Evolutionary conservation across 352 stramenopile genomes (phyloP).

Genomic region (Pythium guiyangense): DNA sequence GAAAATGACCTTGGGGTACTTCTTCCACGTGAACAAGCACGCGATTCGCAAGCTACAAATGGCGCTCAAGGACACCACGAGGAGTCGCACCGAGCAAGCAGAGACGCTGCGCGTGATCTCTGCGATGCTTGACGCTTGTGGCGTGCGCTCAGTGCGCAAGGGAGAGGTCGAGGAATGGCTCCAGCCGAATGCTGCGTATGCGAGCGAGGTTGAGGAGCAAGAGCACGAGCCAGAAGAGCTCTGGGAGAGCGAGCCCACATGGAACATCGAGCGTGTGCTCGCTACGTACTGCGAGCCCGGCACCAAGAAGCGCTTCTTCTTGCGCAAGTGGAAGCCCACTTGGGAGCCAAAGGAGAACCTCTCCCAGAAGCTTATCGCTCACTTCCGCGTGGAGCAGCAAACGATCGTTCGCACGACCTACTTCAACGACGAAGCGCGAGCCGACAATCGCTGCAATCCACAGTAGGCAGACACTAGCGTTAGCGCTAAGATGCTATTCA

Average conservation of each 20-base stretch:
- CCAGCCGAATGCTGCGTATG: no score
- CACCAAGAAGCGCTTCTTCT: constrained; percentile 9
- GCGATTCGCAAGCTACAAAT: not conserved
- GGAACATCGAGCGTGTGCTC: no score
- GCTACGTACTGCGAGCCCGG: no score
- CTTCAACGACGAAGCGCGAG: constrained; percentile 18
- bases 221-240: not conserved
- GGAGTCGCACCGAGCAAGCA: not conserved
- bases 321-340: constrained; percentile 18
- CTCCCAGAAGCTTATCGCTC: constrained; percentile 6
- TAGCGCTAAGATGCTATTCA: no score
- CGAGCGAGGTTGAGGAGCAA: no score
- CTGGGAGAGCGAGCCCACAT: not conserved
- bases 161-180: no score
- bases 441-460: constrained; percentile 9
- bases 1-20: not conserved
- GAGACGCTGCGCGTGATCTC: constrained; percentile 4
- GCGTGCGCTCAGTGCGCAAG: not conserved
- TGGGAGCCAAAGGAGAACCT: constrained; percentile 12
- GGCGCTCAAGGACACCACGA: not conserved
- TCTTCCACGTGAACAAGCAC: not conserved
- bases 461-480: not conserved
- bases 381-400: constrained; percentile 14
- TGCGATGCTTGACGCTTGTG: not conserved
- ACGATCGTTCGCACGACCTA: constrained; percentile 15